phyloP scores from a whole-genome alignment of 176 grass and related monocot species.

The Juncus inflexus region DNA sequence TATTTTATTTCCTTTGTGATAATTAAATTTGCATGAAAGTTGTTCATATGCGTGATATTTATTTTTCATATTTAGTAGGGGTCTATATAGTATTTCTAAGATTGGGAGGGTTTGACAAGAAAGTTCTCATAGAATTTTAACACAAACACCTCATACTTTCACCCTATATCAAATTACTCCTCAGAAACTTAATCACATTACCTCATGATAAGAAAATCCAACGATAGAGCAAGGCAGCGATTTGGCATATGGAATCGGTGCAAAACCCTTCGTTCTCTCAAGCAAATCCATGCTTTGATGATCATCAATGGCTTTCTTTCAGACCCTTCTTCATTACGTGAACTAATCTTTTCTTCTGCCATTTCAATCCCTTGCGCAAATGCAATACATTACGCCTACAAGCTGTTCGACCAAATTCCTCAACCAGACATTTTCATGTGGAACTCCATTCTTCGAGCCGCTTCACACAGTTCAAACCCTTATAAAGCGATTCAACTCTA shows the following conservation, averaged over 20 bases:
- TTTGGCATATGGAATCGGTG: constrained; percentile 48
- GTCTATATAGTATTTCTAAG: too few species aligned
- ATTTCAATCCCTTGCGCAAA: constrained; percentile 46
- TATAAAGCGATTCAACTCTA: constrained; percentile 54
- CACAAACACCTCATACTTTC: too few species aligned
- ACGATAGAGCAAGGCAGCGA: constrained; percentile 49
- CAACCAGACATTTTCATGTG: constrained; percentile 81
- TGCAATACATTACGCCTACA: constrained; percentile 53
- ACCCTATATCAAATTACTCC: too few species aligned
- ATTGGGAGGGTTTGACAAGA: too few species aligned
- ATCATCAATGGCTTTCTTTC: constrained; percentile 65
- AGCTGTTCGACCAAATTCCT: constrained; percentile 67
- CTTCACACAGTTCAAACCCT: constrained; percentile 45
- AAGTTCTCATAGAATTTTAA: too few species aligned
- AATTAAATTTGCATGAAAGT: too few species aligned
- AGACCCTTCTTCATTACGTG: constrained; percentile 53
- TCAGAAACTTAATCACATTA: neutral
- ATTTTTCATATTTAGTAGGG: too few species aligned
- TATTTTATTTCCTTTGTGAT: too few species aligned
- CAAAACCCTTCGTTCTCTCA: constrained; percentile 59
- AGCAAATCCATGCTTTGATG: constrained; percentile 66
- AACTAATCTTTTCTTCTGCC: constrained; percentile 53
- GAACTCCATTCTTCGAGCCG: constrained; percentile 75
- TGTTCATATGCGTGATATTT: too few species aligned
- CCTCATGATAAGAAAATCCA: constrained; percentile 65